These are phyloP conservation scores for Ambispora gerdemannii DNA, from an alignment of 192 early-diverging fungal genomes.

Conservation along the genomic window DNA sequence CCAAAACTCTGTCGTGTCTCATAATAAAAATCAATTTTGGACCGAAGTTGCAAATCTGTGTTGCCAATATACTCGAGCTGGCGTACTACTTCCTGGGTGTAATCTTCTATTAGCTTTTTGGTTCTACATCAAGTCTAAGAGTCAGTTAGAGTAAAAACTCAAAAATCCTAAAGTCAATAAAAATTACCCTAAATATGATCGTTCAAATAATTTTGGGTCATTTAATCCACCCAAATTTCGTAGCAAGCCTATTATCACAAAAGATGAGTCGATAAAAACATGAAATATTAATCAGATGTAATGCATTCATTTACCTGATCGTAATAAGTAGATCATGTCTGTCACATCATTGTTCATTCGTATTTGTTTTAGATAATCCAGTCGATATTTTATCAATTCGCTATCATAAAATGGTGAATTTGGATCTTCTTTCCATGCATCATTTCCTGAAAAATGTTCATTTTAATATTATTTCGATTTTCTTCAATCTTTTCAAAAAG, in stretches of 20 bases:
- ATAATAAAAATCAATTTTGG: conserved; percentile 66
- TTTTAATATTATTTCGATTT: conserved; percentile 2
- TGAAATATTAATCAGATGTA: background rate
- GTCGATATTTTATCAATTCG: conserved; percentile 54
- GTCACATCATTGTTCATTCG: conserved; percentile 50
- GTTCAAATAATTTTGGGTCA: conserved; percentile 57
- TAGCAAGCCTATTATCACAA: conserved; percentile 48
- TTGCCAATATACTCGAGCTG: conserved; percentile 57
- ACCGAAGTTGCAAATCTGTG: conserved; percentile 43
- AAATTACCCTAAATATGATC: conserved; percentile 56
- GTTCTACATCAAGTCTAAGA: conserved; percentile 43
- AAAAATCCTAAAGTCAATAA: background rate
- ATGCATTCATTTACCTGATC: conserved; percentile 41
- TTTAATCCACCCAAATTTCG: conserved; percentile 72
- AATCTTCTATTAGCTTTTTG: conserved; percentile 73
- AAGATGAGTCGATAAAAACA: background rate
- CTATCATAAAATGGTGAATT: conserved; percentile 60
- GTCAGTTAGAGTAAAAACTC: background rate
- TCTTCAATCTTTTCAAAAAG: conserved; percentile 1
- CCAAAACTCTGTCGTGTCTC: conserved; percentile 77
- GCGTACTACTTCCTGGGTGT: conserved; percentile 64
- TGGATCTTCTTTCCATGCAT: conserved; percentile 58
- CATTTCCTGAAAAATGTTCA: conserved; percentile 47
- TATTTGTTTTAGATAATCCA: conserved; percentile 46
- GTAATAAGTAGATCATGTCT: conserved; percentile 59